Base-by-base conservation (phyloP, 176 grass and related monocot species). In the Oryza australiensis region DNA sequence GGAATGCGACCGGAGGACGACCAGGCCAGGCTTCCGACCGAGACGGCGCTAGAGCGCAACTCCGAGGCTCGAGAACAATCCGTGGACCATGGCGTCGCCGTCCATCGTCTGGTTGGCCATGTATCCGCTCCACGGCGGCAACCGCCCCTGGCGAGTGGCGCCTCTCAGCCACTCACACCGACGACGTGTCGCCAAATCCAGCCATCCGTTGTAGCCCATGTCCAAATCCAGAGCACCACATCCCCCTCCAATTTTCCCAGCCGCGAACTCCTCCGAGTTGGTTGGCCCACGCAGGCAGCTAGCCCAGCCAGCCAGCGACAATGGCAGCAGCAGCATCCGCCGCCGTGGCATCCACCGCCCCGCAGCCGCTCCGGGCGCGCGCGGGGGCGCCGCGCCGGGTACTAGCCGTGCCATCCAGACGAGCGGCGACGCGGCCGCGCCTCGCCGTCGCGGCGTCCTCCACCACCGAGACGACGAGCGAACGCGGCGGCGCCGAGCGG, bases 371-470 rank as follows among this genome's bases (percentile, higher is more conserved):
- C 28, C 48, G 29, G 43, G 3, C 24, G 24, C 38, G 9, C 9
- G 26, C 9, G 10, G 57, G 77, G 62, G 72, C 85, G 62, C 45
- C 26, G 14, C 63, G 27, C 37, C 49, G 29, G 12, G 35, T 49
- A 1, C 68, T 16, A 32, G 32, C 7, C 26, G 20, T 22, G 55
- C 14, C 4, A 20, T 12, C 35, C 35, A 37, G 7, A n/a, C 40
- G 3, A 4, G 15, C 15, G 7, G 60, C 77, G 57, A 59, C 66
- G 26, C 35, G 73, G 78, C 78, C 45, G 42, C 87, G 83, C 27
- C 78, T 78, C 66, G 26, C 33, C 43, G 84, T 93, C 49, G 78
- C 88, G 24, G 86, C 83, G 64, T 78, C 92, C 8, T 5, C 92
- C 68, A 20, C 66, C 35, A 42, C 9, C 29, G 63, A 68, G 16